These are phyloP conservation scores for Cladophialophora exuberans DNA, from an alignment of 2,329 filamentous ascomycete genomes.

Conservation along the genomic window DNA sequence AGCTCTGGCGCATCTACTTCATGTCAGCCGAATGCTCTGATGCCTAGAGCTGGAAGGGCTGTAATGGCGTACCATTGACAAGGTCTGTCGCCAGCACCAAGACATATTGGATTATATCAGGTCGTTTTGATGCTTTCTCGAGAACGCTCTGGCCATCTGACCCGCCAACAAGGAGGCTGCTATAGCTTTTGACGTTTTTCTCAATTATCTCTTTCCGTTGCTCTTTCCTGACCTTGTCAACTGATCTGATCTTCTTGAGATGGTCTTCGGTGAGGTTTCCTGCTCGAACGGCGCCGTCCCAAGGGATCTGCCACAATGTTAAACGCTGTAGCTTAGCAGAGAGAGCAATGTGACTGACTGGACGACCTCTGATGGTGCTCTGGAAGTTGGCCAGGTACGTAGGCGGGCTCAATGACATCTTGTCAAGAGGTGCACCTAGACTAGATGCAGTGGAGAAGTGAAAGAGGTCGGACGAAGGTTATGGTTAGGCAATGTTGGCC, in stretches of 20 bases:
- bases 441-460: background rate
- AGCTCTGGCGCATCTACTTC: conserved; percentile 75
- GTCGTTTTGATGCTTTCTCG: conserved; percentile 80
- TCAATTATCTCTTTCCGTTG: conserved; percentile 83
- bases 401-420: conserved; percentile 81
- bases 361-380: conserved; percentile 94
- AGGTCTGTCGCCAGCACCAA: conserved; percentile 86
- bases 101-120: conserved; percentile 93
- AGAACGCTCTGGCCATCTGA: conserved; percentile 72
- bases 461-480: conserved; percentile 1
- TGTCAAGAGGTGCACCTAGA: conserved; percentile 1
- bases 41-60: background rate
- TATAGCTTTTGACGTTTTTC: conserved; percentile 77
- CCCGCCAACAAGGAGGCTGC: conserved; percentile 75
- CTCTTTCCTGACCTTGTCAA: conserved; percentile 95
- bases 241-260: conserved; percentile 91
- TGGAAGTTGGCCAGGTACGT: conserved; percentile 86
- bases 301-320: conserved; percentile 66
- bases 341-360: conserved; percentile 40
- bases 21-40: conserved; percentile 8
- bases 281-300: conserved; percentile 93
- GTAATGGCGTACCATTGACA: conserved; percentile 67
- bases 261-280: conserved; percentile 93
- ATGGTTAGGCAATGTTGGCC: conserved; percentile 1
- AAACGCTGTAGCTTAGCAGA: background rate